Percentiles rank a stretch among this genome's conserved stretches.
Conservation (phyloP, 2,329 filamentous ascomycete species). For the Pseudofabraea citricarpa region DNA sequence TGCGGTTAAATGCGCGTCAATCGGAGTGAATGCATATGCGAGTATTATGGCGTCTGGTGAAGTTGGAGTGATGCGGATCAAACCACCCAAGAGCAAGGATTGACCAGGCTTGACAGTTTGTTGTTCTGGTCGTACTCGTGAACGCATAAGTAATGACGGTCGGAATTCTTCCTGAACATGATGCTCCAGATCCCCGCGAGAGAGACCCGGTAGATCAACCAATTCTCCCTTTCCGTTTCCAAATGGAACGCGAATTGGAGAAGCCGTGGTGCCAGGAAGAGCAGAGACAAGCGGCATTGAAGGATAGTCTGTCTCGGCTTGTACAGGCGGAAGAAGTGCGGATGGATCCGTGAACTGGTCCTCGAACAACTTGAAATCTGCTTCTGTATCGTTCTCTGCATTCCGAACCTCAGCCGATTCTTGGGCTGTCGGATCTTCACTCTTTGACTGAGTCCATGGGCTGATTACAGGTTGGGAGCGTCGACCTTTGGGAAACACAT, state of each 20-base stretch:
- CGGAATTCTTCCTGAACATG: constrained; percentile 65
- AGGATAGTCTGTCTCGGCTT: constrained; percentile 69
- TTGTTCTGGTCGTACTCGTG: constrained; percentile 69
- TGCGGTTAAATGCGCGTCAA: constrained; percentile 70
- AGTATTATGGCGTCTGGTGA: constrained; percentile 63
- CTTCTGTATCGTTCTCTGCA: background rate
- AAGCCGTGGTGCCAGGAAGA: constrained; percentile 88
- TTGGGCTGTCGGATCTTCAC: background rate
- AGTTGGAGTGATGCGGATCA: constrained; percentile 81
- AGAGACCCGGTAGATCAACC: constrained; percentile 85
- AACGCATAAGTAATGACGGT: constrained; percentile 70
- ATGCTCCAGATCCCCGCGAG: constrained; percentile 66
- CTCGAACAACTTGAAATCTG: constrained; percentile 10
- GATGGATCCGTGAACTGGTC: constrained; percentile 15
- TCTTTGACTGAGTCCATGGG: background rate
- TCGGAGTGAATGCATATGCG: constrained; percentile 80
- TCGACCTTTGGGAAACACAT: constrained; percentile 76
- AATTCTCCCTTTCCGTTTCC: constrained; percentile 83
- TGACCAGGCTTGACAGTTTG: constrained; percentile 68
- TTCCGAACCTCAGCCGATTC: too few species aligned
- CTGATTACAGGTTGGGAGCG: constrained; percentile 11
- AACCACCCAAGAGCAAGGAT: constrained; percentile 77
- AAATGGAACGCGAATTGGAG: constrained; percentile 88
- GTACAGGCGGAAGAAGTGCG: constrained; percentile 70
- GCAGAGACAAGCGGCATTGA: constrained; percentile 82